Evolutionary conservation across 371 early-diverging fungal genomes (phyloP).

Genomic region (Blastocladiella emersonii): DNA sequence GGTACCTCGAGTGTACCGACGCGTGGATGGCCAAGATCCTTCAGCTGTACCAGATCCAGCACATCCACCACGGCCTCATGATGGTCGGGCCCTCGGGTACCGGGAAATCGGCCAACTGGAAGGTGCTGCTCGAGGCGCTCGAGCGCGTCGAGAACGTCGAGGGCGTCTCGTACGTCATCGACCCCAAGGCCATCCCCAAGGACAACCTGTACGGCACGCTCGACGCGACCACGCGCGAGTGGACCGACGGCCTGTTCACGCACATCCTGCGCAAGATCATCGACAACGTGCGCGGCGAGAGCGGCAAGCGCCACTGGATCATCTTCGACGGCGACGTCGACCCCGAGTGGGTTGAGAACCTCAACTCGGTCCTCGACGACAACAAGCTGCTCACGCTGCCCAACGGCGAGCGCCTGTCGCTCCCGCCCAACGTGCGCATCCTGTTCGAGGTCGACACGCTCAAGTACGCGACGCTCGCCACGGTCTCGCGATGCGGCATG

Average conservation of each 20-base stretch:
- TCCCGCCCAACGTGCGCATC: constrained; percentile 92
- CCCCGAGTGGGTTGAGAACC: constrained; percentile 99
- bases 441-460: constrained; percentile 98
- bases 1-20: constrained; percentile 55
- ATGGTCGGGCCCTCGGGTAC: constrained; percentile 96
- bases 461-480: constrained; percentile 93
- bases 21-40: constrained; percentile 92
- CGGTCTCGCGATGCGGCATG: constrained; percentile 98
- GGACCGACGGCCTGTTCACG: constrained; percentile 98
- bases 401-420: constrained; percentile 93
- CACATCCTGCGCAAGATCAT: constrained; percentile 90
- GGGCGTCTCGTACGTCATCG: constrained; percentile 84
- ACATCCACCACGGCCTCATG: constrained; percentile 97
- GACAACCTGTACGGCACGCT: constrained; percentile 89
- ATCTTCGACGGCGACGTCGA: constrained; percentile 99
- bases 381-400: constrained; percentile 92
- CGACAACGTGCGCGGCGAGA: constrained; percentile 95
- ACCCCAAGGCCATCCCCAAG: constrained; percentile 96
- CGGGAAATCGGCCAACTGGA: constrained; percentile 90
- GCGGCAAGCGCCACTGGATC: constrained; percentile 89
- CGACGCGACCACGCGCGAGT: constrained; percentile 96
- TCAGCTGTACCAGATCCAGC: constrained; percentile 93
- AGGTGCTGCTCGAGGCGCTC: constrained; percentile 73
- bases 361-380: constrained; percentile 95
- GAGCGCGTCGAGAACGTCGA: constrained; percentile 77